These are phyloP conservation scores for Fusarium zealandicum DNA, from an alignment of 2,329 filamentous ascomycete genomes.

Conservation along the genomic window DNA sequence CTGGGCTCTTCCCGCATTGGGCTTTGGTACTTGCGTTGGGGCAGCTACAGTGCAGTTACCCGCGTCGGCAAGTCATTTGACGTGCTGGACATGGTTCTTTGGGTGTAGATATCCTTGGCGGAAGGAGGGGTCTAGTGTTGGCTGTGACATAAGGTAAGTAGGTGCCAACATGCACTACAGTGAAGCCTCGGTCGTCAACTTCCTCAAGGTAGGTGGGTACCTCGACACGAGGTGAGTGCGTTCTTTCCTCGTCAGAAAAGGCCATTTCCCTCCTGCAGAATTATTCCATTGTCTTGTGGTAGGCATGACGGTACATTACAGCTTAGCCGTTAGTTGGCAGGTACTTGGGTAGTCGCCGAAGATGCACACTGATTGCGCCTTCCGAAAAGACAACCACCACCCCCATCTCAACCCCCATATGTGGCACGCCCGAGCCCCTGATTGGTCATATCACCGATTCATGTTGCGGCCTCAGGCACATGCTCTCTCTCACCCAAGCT, in stretches of 20 bases:
- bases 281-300: too few relatives aligned
- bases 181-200: too few relatives aligned
- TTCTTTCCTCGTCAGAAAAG: neutral
- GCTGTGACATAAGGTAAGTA: neutral
- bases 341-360: too few relatives aligned
- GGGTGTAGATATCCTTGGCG: conserved; percentile 4
- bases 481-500: conserved; percentile 10
- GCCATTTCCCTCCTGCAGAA: too few relatives aligned
- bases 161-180: too few relatives aligned
- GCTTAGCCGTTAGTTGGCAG: too few relatives aligned
- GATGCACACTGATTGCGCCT: conserved; percentile 27
- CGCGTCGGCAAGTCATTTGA: conserved; percentile 10
- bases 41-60: conserved; percentile 8
- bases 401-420: conserved; percentile 33
- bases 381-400: conserved; percentile 21
- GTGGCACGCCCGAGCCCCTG: conserved; percentile 27
- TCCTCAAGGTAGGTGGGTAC: too few relatives aligned
- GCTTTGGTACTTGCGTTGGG: too few relatives aligned
- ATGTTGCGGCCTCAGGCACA: conserved; percentile 37
- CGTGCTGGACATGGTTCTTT: conserved; percentile 5
- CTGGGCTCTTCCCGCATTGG: conserved; percentile 26
- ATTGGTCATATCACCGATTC: conserved; percentile 31
- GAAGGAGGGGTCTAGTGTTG: neutral
- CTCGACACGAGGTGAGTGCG: too few relatives aligned
- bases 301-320: too few relatives aligned